These are phyloP conservation scores for Piper betle DNA, from an alignment of 164 flowering plant species.

Conservation along the genomic window DNA sequence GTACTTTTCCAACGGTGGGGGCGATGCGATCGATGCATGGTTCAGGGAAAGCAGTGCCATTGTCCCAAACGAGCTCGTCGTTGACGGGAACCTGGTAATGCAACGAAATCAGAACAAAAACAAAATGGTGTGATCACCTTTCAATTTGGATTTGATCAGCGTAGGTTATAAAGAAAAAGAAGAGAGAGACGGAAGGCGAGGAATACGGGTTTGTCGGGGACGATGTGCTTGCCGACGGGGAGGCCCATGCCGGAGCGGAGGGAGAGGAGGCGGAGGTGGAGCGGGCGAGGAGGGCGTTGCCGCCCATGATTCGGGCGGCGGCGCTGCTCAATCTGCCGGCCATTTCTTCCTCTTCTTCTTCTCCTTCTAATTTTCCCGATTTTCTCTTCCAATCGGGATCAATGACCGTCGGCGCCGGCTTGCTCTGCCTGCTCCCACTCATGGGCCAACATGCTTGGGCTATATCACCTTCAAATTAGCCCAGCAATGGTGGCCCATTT, in stretches of 20 bases:
- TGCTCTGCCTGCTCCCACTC: too few relatives aligned
- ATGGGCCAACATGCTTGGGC: too few relatives aligned
- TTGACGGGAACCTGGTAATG: constrained; percentile 57
- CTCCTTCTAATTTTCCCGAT: too few relatives aligned
- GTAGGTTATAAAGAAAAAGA: neutral
- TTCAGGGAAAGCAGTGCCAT: constrained; percentile 80
- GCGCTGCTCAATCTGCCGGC: constrained; percentile 73
- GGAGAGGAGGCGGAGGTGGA: constrained; percentile 73
- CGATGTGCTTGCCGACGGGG: constrained; percentile 90
- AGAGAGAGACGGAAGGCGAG: neutral
- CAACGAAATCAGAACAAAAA: constrained; percentile 1
- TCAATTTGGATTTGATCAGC: neutral
- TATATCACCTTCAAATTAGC: too few relatives aligned
- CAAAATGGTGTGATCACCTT: neutral
- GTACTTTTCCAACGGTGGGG: constrained; percentile 80
- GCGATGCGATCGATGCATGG: constrained; percentile 95
- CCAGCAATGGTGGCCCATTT: too few relatives aligned
- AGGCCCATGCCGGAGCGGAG: constrained; percentile 97
- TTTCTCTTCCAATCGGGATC: too few relatives aligned
- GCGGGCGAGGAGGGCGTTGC: constrained; percentile 62
- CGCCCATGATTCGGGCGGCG: constrained; percentile 75
- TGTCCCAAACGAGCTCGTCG: constrained; percentile 93
- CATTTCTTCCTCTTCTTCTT: too few relatives aligned
- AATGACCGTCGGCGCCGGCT: too few relatives aligned
- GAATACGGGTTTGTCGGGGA: constrained; percentile 81